Evolutionary conservation across 2,329 filamentous ascomycete species (phyloP).

Genomic region (Colletotrichum graminicola): DNA sequence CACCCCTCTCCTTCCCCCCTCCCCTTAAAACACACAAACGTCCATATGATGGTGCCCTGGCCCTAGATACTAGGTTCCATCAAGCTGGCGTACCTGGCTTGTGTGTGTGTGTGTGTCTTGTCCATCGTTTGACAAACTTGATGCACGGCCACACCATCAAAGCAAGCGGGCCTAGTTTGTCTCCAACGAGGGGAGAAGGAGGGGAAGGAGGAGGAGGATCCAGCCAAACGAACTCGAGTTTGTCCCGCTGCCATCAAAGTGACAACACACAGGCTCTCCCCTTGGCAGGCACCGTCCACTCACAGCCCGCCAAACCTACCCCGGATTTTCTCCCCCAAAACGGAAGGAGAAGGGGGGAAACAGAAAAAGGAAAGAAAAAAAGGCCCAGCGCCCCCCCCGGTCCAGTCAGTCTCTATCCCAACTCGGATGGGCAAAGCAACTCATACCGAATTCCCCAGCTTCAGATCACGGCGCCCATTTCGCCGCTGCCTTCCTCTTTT

Average conservation of each 20-base stretch:
- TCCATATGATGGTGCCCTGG: background rate
- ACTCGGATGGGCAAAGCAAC: too few species aligned
- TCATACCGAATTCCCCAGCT: too few species aligned
- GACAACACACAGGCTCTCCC: background rate
- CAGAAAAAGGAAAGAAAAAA: background rate
- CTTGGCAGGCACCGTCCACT: conserved; percentile 14
- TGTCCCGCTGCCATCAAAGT: conserved; percentile 1
- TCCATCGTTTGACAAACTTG: conserved; percentile 1
- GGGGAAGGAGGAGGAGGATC: background rate
- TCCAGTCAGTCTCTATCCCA: background rate
- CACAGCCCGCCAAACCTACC: conserved; percentile 27
- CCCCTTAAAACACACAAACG: background rate
- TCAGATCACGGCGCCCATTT: too few species aligned
- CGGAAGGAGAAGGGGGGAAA: too few species aligned
- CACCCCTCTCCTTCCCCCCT: too few species aligned
- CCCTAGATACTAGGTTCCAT: background rate
- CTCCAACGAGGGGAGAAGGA: conserved; percentile 1
- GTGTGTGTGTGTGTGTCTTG: conserved; percentile 5
- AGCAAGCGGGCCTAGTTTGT: background rate
- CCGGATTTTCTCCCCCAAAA: conserved; percentile 33
- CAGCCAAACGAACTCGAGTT: background rate
- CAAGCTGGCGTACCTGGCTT: conserved; percentile 11
- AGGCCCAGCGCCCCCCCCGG: background rate
- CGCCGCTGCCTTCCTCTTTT: too few species aligned
- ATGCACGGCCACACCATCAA: background rate